These are phyloP conservation scores for Buddleja alternifolia DNA, from an alignment of 257 asterid genomes.

Conservation along the genomic window DNA sequence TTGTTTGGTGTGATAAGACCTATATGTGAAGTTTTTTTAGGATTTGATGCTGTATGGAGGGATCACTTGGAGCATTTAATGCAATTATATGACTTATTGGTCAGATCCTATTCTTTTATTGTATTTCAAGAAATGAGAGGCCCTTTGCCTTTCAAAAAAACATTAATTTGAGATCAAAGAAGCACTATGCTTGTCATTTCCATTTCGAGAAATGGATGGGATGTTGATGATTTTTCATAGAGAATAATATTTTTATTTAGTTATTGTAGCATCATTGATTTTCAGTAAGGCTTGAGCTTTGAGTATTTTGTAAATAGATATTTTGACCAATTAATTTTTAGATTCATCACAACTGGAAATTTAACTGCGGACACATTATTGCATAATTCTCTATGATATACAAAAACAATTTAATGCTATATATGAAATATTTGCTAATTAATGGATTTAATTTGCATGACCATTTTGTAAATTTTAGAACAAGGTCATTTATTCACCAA, in stretches of 20 bases:
- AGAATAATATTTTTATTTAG: not conserved
- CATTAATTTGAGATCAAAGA: not conserved
- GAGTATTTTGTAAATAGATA: not conserved
- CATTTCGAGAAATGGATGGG: not conserved
- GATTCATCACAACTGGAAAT: too few species aligned
- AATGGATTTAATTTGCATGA: too few species aligned
- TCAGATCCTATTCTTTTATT: not conserved
- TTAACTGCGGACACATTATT: too few species aligned
- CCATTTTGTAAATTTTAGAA: too few species aligned
- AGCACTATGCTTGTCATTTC: not conserved
- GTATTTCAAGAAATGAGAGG: slow-evolving; percentile 14
- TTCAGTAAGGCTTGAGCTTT: not conserved
- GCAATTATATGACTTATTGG: not conserved
- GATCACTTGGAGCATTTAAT: slow-evolving; percentile 4
- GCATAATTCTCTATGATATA: too few species aligned
- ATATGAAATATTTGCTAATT: too few species aligned
- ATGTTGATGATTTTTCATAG: not conserved
- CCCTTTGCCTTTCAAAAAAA: not conserved
- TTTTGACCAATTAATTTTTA: not conserved
- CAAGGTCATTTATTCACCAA: too few species aligned
- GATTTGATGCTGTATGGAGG: slow-evolving; percentile 5
- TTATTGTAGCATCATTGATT: not conserved
- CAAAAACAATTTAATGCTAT: too few species aligned
- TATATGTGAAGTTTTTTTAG: too few species aligned
- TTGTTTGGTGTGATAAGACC: too few species aligned